These are phyloP conservation scores for Monosporozyma servazzii DNA, from an alignment of 805 yeast species.

Conservation along the genomic window DNA sequence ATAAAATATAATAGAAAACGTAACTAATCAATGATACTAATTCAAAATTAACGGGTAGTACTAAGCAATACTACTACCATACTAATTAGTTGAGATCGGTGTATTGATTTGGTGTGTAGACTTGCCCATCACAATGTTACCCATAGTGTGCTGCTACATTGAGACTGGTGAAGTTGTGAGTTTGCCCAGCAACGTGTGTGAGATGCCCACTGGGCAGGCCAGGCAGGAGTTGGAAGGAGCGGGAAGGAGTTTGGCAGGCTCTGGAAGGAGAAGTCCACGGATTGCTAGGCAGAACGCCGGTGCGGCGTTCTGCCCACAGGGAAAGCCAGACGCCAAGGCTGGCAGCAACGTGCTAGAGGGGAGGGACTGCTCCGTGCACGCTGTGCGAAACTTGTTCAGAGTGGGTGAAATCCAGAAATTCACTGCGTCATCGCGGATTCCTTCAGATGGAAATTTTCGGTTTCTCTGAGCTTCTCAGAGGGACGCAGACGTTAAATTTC, in stretches of 20 bases:
- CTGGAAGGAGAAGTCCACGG: not conserved
- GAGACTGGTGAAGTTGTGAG: not conserved
- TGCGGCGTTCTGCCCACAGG: no score
- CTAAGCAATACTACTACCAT: not conserved
- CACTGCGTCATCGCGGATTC: not conserved
- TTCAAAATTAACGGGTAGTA: not conserved
- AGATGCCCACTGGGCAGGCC: not conserved
- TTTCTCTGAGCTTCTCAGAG: not conserved
- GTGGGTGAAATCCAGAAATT: not conserved
- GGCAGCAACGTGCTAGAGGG: no score
- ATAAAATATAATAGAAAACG: not conserved
- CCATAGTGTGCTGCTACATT: not conserved
- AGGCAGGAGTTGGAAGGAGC: not conserved
- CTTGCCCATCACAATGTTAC: not conserved
- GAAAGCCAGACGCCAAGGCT: no score
- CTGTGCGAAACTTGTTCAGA: no score
- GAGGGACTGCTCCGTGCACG: no score
- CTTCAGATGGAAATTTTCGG: not conserved
- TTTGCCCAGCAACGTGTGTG: not conserved
- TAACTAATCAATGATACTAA: not conserved
- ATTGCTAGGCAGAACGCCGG: not conserved
- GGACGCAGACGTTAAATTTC: not conserved
- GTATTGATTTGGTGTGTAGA: not conserved
- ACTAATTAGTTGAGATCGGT: not conserved
- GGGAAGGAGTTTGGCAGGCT: not conserved